phyloP scores from a whole-genome alignment of 1,139 yeast species.

The Suhomyces bolitotheri region DNA sequence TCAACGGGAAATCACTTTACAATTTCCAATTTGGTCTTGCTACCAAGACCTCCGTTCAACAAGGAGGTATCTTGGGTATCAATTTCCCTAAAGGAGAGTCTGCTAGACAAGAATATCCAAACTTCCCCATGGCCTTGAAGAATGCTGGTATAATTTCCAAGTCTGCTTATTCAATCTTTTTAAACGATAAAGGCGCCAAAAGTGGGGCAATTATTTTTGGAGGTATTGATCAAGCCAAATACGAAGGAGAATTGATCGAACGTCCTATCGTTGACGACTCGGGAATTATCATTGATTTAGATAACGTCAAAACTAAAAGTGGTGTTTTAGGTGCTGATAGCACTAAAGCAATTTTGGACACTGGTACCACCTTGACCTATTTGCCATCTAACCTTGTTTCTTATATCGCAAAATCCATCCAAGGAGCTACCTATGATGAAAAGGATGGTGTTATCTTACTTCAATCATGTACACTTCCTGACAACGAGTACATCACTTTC shows the following conservation, averaged over 20 bases:
- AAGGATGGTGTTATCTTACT: conserved; percentile 32
- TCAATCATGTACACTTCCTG: conserved; percentile 21
- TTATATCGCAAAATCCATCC: conserved; percentile 26
- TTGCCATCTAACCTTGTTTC: conserved; percentile 29
- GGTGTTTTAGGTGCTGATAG: conserved; percentile 28
- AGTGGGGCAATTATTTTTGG: conserved; percentile 56
- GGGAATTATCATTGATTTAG: conserved; percentile 16
- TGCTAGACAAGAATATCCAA: conserved; percentile 37
- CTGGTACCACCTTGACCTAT: conserved; percentile 37
- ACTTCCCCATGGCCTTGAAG: conserved; percentile 58
- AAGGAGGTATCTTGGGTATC: conserved; percentile 26
- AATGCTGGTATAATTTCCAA: conserved; percentile 50
- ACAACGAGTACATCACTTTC: conserved; percentile 29
- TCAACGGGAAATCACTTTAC: conserved; percentile 22
- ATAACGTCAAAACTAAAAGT: conserved; percentile 25
- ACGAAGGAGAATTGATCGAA: conserved; percentile 42
- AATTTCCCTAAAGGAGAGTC: conserved; percentile 2
- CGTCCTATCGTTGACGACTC: conserved; percentile 30
- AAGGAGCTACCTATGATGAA: conserved; percentile 34
- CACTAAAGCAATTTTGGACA: conserved; percentile 22
- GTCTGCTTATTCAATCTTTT: conserved; percentile 50
- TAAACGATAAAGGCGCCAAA: conserved; percentile 16
- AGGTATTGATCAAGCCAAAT: conserved; percentile 55
- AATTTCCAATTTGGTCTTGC: conserved; percentile 23
- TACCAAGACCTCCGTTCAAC: conserved; percentile 15